Base-by-base conservation (phyloP, 2,329 filamentous ascomycete species). In the Hymenoscyphus fraxineus region DNA sequence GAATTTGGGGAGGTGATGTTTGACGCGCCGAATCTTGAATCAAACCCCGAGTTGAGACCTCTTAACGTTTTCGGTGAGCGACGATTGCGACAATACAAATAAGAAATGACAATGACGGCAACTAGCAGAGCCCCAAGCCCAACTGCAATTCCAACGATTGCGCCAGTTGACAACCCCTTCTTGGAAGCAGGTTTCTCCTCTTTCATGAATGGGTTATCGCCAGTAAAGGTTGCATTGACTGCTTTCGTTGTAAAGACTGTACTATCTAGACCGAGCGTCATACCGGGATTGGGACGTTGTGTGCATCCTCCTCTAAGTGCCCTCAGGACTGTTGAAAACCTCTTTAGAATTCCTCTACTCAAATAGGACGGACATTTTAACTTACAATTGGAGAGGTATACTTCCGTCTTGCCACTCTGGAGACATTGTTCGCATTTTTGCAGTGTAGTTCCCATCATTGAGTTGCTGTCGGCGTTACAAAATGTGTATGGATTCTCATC, bases 241-340 rank as follows among this genome's bases (percentile, higher is more conserved):
- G 61, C 56, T 15, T 63, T 61, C n/a, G 56, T 62, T 2, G 72
- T 67, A 57, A 76, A 76, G 3, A 75, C 16, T 10, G 63, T 69
- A 19, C 67, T 66, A 22, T 73, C 60, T 12, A 76, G 35, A 6
- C 72, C 72, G 19, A 75, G 65, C 1, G 67, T 54, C 1, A 62
- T 64, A 1, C 70, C 70, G 9, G 61, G 54, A 0, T 61, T 51
- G 16, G 73, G 69, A 15, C 68, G 64, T 63, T 75, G 72, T 9
- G 57, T 59, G 60, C 74, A 76, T 16, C 69, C 72, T 41, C 69
- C 72, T 54, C 71, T 31, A 12, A 75, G 60, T 19, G 72, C 71
- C 32, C 63, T 60, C 15, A 74, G 63, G 61, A 73, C 73, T 74
- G 56, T 51, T 58, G 47, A 7, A 41, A 32, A 15, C n/a, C 60